Percentiles rank a stretch among this genome's conserved stretches.
These are phyloP conservation scores for Pythium aristosporum DNA, from an alignment of 352 stramenopile genomes.

Conservation along the genomic window DNA sequence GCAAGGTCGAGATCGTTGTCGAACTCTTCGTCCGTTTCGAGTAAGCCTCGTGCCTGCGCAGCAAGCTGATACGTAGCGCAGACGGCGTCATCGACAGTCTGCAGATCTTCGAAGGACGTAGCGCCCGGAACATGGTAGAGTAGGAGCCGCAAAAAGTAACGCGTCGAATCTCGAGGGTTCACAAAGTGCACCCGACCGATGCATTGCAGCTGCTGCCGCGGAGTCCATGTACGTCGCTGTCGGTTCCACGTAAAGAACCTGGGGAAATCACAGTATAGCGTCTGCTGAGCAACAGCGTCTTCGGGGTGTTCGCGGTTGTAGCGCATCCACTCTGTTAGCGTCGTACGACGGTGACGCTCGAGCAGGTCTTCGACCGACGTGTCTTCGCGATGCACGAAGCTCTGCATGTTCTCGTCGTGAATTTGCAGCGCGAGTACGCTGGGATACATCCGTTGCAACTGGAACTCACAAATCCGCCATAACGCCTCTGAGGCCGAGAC, in stretches of 20 bases:
- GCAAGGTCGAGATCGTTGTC: conserved; percentile 20
- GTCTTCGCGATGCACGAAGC: background rate
- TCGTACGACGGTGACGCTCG: background rate
- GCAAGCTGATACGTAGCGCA: conserved; percentile 25
- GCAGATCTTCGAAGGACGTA: conserved; percentile 29
- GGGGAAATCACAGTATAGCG: conserved; percentile 7
- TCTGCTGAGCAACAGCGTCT: background rate
- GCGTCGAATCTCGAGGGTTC: conserved; percentile 17
- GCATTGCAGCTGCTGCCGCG: conserved; percentile 3
- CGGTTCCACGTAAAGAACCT: conserved; percentile 4
- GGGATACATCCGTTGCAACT: background rate
- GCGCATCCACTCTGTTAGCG: conserved; percentile 9
- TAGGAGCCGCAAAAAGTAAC: conserved; percentile 28
- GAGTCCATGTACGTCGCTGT: conserved; percentile 1
- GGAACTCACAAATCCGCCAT: conserved; percentile 24
- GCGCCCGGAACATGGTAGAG: conserved; percentile 19
- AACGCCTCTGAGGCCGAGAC: conserved; percentile 35
- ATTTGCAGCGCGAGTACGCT: conserved; percentile 1
- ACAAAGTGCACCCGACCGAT: conserved; percentile 24
- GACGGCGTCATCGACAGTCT: conserved; percentile 10
- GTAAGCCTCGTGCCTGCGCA: conserved; percentile 9
- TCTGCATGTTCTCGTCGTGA: conserved; percentile 5
- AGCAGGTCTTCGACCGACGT: background rate
- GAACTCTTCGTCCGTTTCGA: conserved; percentile 28
- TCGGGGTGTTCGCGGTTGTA: conserved; percentile 12